A percentile compares a stretch with the other conserved stretches of the same genome.
These are phyloP conservation scores for Tylopilus felleus DNA, from an alignment of 768 basidiomycete species.

Conservation along the genomic window DNA sequence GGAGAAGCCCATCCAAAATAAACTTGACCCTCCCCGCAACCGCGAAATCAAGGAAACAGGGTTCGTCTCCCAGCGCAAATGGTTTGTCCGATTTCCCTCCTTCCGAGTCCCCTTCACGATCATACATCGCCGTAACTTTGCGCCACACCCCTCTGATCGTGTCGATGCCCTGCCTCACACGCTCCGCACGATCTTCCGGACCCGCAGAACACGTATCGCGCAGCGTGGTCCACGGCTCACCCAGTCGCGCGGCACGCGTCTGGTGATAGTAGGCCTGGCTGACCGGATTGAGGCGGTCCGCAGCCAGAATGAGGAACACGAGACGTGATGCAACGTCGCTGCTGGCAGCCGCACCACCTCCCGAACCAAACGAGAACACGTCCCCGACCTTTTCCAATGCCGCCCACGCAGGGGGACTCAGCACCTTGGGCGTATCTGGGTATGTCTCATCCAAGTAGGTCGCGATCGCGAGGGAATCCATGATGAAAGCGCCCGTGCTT, in stretches of 20 bases:
- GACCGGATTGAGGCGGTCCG: conserved; percentile 28
- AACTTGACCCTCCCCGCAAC: conserved; percentile 22
- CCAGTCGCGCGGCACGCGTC: conserved; percentile 34
- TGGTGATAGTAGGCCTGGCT: conserved; percentile 40
- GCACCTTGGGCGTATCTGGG: conserved; percentile 39
- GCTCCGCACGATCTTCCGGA: conserved; percentile 23
- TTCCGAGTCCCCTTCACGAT: not conserved
- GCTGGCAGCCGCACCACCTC: not conserved
- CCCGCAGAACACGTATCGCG: conserved; percentile 18
- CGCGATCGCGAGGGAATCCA: conserved; percentile 47
- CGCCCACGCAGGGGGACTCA: conserved; percentile 33
- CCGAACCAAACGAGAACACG: conserved; percentile 8
- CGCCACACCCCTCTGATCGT: conserved; percentile 29
- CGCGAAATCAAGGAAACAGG: conserved; percentile 18
- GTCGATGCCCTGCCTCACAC: conserved; percentile 16
- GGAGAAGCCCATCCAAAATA: conserved; percentile 2
- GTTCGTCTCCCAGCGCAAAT: conserved; percentile 15
- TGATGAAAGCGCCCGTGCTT: conserved; percentile 34
- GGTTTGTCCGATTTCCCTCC: not conserved
- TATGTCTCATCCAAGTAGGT: conserved; percentile 39
- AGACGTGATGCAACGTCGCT: conserved; percentile 2
- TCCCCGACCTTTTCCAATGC: conserved; percentile 32
- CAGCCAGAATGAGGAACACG: conserved; percentile 23
- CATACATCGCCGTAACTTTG: conserved; percentile 15
- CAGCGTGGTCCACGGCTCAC: conserved; percentile 36